phyloP scores from a whole-genome alignment of 192 early-diverging fungal species.

The Spizellomyces punctatus region DNA sequence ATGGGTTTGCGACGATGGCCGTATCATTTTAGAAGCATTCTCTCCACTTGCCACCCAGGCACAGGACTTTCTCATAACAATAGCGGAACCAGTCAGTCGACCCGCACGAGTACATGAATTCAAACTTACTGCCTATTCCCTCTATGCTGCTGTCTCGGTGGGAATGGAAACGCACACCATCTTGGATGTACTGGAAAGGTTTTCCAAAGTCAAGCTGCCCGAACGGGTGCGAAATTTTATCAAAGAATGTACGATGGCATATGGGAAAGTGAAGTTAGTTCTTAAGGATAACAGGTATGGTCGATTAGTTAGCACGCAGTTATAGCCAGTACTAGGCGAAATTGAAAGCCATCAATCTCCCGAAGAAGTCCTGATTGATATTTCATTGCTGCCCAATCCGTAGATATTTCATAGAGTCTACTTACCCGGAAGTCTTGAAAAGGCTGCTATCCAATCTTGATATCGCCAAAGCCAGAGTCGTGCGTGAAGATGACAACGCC shows the following conservation, averaged over 20 bases:
- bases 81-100: slow-evolving; percentile 83
- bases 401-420: slow-evolving; percentile 92
- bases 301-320: background rate
- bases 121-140: slow-evolving; percentile 91
- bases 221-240: slow-evolving; percentile 79
- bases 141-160: slow-evolving; percentile 98
- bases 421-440: slow-evolving; percentile 85
- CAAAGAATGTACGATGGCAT: slow-evolving; percentile 86
- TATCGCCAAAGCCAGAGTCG: slow-evolving; percentile 69
- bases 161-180: slow-evolving; percentile 93
- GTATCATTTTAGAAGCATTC: slow-evolving; percentile 96
- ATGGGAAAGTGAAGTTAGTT: slow-evolving; percentile 96
- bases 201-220: slow-evolving; percentile 78
- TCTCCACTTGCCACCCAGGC: slow-evolving; percentile 91
- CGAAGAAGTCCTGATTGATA: background rate
- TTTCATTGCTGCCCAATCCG: background rate
- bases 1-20: slow-evolving; percentile 87
- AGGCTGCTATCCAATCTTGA: slow-evolving; percentile 76
- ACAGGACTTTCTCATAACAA: slow-evolving; percentile 95
- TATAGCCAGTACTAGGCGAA: too few species aligned
- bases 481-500: slow-evolving; percentile 48
- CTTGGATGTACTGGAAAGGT: slow-evolving; percentile 81
- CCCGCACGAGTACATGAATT: slow-evolving; percentile 83
- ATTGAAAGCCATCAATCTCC: too few species aligned
- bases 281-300: slow-evolving; percentile 82